These are phyloP conservation scores for Vanderwaltozyma verrucispora DNA, from an alignment of 805 yeast species.

Conservation along the genomic window DNA sequence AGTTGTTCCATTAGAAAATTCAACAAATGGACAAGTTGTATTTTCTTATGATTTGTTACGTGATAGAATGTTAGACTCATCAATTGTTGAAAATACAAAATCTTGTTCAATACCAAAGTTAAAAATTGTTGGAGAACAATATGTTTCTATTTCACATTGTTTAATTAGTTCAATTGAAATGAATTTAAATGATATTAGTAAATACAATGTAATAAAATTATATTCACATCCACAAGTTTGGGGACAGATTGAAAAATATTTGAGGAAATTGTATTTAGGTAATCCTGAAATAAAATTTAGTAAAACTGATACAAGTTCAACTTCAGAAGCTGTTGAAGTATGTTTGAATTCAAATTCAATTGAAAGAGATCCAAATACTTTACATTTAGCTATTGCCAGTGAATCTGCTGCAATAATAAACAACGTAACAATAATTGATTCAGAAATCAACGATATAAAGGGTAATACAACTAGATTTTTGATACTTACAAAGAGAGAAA, in stretches of 20 bases:
- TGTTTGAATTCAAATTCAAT: conserved; percentile 28
- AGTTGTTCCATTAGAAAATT: conserved; percentile 86
- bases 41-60: conserved; percentile 74
- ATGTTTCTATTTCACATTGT: conserved; percentile 75
- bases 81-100: not conserved
- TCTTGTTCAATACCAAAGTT: conserved; percentile 30
- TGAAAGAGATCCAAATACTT: conserved; percentile 26
- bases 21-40: conserved; percentile 90
- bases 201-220: conserved; percentile 39
- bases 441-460: conserved; percentile 57
- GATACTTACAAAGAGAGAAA: conserved; percentile 39
- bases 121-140: conserved; percentile 63
- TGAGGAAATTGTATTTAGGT: conserved; percentile 28
- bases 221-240: conserved; percentile 97
- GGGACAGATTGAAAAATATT: conserved; percentile 74
- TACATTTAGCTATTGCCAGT: conserved; percentile 64
- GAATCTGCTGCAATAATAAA: conserved; percentile 53
- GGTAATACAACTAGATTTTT: conserved; percentile 84
- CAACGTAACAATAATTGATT: conserved; percentile 41
- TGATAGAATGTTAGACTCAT: conserved; percentile 38
- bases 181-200: conserved; percentile 26
- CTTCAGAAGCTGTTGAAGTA: conserved; percentile 73
- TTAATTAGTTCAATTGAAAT: conserved; percentile 33
- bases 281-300: conserved; percentile 30
- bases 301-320: conserved; percentile 61